Conservation (phyloP, 2,329 filamentous ascomycete genomes). For the Clathrospora elynae region DNA sequence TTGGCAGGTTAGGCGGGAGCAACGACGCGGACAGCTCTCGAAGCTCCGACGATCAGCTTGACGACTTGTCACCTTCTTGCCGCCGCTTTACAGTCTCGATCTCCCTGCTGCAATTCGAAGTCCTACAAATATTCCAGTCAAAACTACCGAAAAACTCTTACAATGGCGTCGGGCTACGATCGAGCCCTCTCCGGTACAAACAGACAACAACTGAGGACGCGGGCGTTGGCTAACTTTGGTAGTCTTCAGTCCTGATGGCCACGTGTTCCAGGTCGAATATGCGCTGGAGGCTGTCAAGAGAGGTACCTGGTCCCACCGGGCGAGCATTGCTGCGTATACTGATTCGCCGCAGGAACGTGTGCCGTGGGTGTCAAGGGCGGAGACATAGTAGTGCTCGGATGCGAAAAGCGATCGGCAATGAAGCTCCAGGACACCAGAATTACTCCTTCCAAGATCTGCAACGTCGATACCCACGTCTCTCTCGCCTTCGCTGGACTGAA, state of each 20-base stretch:
- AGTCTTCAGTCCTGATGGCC: constrained; percentile 99
- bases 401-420: constrained; percentile 98
- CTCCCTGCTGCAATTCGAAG: constrained; percentile 6
- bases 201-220: constrained; percentile 29
- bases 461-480: constrained; percentile 94
- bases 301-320: constrained; percentile 63
- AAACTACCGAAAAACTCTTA: constrained; percentile 20
- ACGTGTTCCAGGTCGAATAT: constrained; percentile 99
- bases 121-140: constrained; percentile 1
- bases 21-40: constrained; percentile 48
- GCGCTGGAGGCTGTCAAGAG: constrained; percentile 97
- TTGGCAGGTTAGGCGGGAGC: constrained; percentile 46
- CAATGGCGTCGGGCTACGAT: constrained; percentile 95
- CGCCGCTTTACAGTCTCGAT: constrained; percentile 11
- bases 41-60: constrained; percentile 40
- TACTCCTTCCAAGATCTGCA: constrained; percentile 96
- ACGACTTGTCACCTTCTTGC: constrained; percentile 22
- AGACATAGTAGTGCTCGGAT: constrained; percentile 93
- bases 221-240: constrained; percentile 38
- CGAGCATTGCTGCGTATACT: constrained; percentile 9
- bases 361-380: constrained; percentile 95
- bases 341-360: constrained; percentile 74
- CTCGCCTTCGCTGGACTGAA: constrained; percentile 97
- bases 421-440: constrained; percentile 99
- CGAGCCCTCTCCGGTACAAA: constrained; percentile 94